Evolutionary conservation across 1,139 yeast genomes (phyloP).

Genomic region (Geotrichum fermentans): DNA sequence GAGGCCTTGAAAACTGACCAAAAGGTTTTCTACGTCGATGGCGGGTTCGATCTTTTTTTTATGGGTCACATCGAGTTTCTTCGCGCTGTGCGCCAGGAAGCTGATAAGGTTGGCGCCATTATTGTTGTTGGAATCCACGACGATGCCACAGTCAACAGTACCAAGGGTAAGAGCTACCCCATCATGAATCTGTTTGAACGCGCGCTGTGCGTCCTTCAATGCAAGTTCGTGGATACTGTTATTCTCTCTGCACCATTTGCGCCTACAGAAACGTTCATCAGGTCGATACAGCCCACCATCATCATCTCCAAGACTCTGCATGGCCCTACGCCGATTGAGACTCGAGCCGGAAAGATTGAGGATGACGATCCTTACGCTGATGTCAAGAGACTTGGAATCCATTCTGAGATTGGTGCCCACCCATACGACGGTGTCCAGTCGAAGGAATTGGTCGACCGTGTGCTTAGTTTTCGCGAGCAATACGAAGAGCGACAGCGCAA

Average conservation of each 20-base stretch:
- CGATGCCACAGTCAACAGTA: constrained; percentile 53
- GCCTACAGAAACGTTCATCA: constrained; percentile 44
- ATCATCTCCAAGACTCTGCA: constrained; percentile 50
- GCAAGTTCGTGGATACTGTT: constrained; percentile 76
- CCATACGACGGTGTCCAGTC: constrained; percentile 57
- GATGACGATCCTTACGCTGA: constrained; percentile 41
- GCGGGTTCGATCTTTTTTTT: constrained; percentile 87
- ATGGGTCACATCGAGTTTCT: constrained; percentile 85
- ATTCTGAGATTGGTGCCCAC: constrained; percentile 49
- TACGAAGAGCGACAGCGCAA: constrained; percentile 75
- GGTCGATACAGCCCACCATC: constrained; percentile 31
- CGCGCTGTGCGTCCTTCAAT: constrained; percentile 80
- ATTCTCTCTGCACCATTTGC: constrained; percentile 62
- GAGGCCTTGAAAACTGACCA: constrained; percentile 8
- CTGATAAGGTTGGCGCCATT: constrained; percentile 33
- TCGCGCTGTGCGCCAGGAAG: constrained; percentile 41
- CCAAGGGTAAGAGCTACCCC: constrained; percentile 67
- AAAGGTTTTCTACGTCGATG: constrained; percentile 61
- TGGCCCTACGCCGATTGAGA: constrained; percentile 51
- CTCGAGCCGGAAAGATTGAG: constrained; percentile 24
- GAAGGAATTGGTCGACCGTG: constrained; percentile 62
- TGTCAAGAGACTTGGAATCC: constrained; percentile 36
- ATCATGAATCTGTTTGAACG: constrained; percentile 87
- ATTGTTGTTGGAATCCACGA: constrained; percentile 69
- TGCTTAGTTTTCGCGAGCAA: constrained; percentile 56